phyloP scores from a whole-genome alignment of 495 filamentous ascomycete genomes.

The Margaritispora aquatica region DNA sequence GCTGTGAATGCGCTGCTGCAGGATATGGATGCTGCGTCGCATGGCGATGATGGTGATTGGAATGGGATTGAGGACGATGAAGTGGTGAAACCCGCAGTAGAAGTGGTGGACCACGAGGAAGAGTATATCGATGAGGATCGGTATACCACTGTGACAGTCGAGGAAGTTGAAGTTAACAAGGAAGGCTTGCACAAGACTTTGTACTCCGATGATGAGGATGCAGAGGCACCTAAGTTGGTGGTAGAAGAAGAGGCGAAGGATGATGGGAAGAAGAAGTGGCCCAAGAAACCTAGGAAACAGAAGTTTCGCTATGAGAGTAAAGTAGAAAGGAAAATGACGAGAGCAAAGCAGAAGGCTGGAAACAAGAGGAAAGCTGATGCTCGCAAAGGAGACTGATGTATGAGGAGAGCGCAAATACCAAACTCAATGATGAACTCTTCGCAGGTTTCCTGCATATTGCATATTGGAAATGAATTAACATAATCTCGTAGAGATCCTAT shows the following conservation, averaged over 20 bases:
- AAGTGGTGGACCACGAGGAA: conserved; percentile 68
- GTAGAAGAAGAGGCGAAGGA: conserved; percentile 28
- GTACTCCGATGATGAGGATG: conserved; percentile 40
- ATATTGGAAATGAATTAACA: no score
- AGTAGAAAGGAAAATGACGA: conserved; percentile 58
- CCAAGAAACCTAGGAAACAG: conserved; percentile 73
- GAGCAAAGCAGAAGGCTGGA: conserved; percentile 59
- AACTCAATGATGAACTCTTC: neutral
- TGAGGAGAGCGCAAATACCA: neutral
- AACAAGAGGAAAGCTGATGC: conserved; percentile 36
- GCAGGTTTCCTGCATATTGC: no score
- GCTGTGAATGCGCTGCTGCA: conserved; percentile 60
- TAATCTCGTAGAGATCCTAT: neutral
- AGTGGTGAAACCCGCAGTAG: conserved; percentile 25
- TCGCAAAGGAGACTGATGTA: conserved; percentile 21
- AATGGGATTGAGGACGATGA: conserved; percentile 43
- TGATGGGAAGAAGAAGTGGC: conserved; percentile 42
- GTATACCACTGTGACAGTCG: conserved; percentile 88
- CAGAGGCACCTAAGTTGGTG: conserved; percentile 28
- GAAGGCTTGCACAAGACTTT: conserved; percentile 56
- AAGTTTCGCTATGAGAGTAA: conserved; percentile 92
- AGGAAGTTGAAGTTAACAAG: conserved; percentile 76
- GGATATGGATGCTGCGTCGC: conserved; percentile 26
- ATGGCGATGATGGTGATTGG: conserved; percentile 52
- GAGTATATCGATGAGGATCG: conserved; percentile 96